Base-by-base conservation (phyloP, 2,329 filamentous ascomycete genomes). In the Parascedosporium putredinis region DNA sequence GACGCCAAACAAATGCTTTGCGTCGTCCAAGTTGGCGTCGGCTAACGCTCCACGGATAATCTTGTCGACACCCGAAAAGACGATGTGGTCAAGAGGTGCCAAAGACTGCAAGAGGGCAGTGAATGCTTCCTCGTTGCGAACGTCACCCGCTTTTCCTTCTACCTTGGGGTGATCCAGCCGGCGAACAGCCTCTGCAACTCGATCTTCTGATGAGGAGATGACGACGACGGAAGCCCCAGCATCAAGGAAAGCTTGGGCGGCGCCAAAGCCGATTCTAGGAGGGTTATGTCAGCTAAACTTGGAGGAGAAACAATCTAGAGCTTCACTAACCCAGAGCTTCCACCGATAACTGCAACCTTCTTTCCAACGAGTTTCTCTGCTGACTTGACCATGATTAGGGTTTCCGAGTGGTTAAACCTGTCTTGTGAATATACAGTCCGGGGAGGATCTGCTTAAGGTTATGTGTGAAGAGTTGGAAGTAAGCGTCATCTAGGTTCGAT, bases 211-310 rank as follows among this genome's bases (percentile, higher is more conserved):
- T 22, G 64, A 66, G 6, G 64, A 67, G 45, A 68, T 60, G 16
- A 67, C 56, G 16, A 57, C 60, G 2, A 67, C 60, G 16, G 56
- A 48, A 7, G 65, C 64, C 29, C 65, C 65, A n/a, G 59, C 58
- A 23, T 64, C 64, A 18, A 66, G 50, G 46, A 67, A 60, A 23
- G 61, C 59, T 45, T 60, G 54, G n/a, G 65, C 65, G 2, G 61
- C 65, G 23, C 65, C 65, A 49, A 59, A 67, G n/a, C 66, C 65
- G 47, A 68, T 68, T n/a, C 64, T 67, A 29, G 1, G 3, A 12
- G 9, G 10, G 12, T 25, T 49, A 22, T 16, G 12, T 38, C 9
- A 36, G 12, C 18, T n/a, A n/a, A n/a, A n/a, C n/a, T n/a, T 51
- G 23, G 50, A 24, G 4, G 14, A 42, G 38, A 20, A 24, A 16